phyloP scores from a whole-genome alignment of 345 rosid genomes.

The Lepidium didymum region DNA sequence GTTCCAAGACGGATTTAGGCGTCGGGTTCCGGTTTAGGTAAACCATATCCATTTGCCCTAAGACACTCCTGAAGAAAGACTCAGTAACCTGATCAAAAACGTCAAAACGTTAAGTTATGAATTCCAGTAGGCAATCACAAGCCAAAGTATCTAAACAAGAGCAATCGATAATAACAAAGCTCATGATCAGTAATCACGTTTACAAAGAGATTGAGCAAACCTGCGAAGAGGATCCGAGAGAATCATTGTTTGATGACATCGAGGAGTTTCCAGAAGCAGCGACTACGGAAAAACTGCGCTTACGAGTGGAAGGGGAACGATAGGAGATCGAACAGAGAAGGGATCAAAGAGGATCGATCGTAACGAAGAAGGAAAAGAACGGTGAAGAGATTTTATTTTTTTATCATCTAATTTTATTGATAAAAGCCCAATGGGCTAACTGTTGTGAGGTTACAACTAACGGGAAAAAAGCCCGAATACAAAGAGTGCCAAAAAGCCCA shows the following conservation, averaged over 20 bases:
- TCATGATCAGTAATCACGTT: not conserved
- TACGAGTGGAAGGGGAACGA: not conserved
- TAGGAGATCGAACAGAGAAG: not conserved
- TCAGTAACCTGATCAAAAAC: conserved; percentile 37
- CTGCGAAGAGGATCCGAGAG: conserved; percentile 26
- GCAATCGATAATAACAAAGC: not conserved
- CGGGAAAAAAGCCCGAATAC: too few relatives aligned
- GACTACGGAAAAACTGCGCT: conserved; percentile 19
- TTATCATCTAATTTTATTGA: too few relatives aligned
- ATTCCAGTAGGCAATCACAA: too few relatives aligned
- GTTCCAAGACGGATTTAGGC: conserved; percentile 71
- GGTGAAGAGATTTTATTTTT: too few relatives aligned
- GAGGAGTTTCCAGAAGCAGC: conserved; percentile 23
- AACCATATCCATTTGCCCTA: conserved; percentile 61
- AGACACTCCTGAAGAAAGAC: conserved; percentile 64
- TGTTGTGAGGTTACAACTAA: too few relatives aligned
- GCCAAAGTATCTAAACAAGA: not conserved
- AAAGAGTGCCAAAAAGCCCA: too few relatives aligned
- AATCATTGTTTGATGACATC: conserved; percentile 18
- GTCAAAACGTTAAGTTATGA: too few relatives aligned
- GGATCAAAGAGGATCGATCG: conserved; percentile 13
- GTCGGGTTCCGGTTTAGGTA: conserved; percentile 74
- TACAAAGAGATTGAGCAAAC: too few relatives aligned
- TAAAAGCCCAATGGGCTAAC: too few relatives aligned
- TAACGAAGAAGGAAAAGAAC: conserved; percentile 1